These are phyloP conservation scores for Cladobotryum protrusum DNA, from an alignment of 2,329 filamentous ascomycete species.

Conservation along the genomic window DNA sequence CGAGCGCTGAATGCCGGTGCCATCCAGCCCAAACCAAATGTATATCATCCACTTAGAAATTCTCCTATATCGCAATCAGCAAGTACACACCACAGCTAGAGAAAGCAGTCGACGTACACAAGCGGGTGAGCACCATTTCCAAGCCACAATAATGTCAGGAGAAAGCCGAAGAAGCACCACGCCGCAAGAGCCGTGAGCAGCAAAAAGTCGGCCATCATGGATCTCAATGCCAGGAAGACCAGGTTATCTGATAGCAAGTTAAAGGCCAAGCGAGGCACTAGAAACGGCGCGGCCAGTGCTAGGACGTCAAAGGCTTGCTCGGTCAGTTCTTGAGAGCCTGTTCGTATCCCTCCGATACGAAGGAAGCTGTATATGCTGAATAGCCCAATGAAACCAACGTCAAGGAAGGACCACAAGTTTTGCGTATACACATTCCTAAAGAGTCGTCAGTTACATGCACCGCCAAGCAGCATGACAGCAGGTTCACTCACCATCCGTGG, in stretches of 20 bases:
- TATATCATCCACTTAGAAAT: slow-evolving; percentile 90
- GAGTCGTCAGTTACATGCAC: background rate
- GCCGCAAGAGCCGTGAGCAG: slow-evolving; percentile 66
- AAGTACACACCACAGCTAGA: background rate
- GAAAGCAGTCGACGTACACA: slow-evolving; percentile 35
- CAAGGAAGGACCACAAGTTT: slow-evolving; percentile 83
- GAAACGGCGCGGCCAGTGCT: slow-evolving; percentile 70
- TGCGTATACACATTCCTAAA: slow-evolving; percentile 74
- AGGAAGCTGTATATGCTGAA: slow-evolving; percentile 63
- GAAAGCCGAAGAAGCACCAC: slow-evolving; percentile 80
- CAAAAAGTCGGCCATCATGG: slow-evolving; percentile 85
- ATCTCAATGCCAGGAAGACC: slow-evolving; percentile 71
- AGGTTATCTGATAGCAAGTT: slow-evolving; percentile 79
- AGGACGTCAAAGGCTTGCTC: slow-evolving; percentile 71
- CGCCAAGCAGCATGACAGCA: no score
- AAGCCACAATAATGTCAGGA: slow-evolving; percentile 75
- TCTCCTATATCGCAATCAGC: slow-evolving; percentile 36
- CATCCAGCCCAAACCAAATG: slow-evolving; percentile 87
- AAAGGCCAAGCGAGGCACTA: slow-evolving; percentile 74
- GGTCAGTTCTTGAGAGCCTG: slow-evolving; percentile 40
- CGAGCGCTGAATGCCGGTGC: slow-evolving; percentile 54
- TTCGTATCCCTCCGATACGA: slow-evolving; percentile 58
- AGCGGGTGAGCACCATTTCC: slow-evolving; percentile 56
- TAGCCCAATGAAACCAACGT: slow-evolving; percentile 69
- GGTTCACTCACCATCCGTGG: slow-evolving; percentile 52